These are phyloP conservation scores for Hyphopichia pseudoburtonii DNA, from an alignment of 1,139 yeast species.

Conservation along the genomic window DNA sequence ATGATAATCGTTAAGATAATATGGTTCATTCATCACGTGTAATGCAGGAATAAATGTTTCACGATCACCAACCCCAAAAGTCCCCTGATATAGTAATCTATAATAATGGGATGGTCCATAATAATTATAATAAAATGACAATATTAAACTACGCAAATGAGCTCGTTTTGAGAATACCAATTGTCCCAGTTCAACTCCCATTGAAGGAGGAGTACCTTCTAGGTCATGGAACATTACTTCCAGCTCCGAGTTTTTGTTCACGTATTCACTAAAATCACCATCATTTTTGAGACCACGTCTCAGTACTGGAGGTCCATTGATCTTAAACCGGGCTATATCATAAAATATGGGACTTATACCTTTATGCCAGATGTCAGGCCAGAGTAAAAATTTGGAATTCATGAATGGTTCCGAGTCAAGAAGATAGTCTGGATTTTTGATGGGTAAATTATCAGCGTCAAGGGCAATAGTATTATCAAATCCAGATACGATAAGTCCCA, in stretches of 20 bases:
- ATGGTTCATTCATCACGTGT: constrained; percentile 23
- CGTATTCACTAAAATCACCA: constrained; percentile 13
- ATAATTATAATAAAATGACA: constrained; percentile 24
- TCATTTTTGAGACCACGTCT: constrained; percentile 21
- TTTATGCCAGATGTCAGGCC: constrained; percentile 29
- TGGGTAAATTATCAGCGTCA: constrained; percentile 26
- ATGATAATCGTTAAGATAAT: constrained; percentile 17
- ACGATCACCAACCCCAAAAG: constrained; percentile 22
- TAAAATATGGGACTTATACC: constrained; percentile 22
- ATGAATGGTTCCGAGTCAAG: constrained; percentile 15
- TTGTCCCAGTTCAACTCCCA: constrained; percentile 23
- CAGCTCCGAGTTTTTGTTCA: constrained; percentile 12
- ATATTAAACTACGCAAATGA: constrained; percentile 20
- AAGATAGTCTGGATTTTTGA: constrained; percentile 21
- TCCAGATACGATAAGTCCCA: constrained; percentile 22
- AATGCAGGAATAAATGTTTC: constrained; percentile 28
- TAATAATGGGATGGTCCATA: constrained; percentile 22
- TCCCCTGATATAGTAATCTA: constrained; percentile 20
- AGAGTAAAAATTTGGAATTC: constrained; percentile 18
- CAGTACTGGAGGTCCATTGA: constrained; percentile 16
- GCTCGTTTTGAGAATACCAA: constrained; percentile 22
- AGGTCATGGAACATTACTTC: constrained; percentile 18
- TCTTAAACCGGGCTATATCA: constrained; percentile 21
- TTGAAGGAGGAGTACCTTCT: constrained; percentile 19
- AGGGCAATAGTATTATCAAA: constrained; percentile 22